These are phyloP conservation scores for Sanghuangporus sanghuang DNA, from an alignment of 1,284 basidiomycete genomes.

Conservation along the genomic window DNA sequence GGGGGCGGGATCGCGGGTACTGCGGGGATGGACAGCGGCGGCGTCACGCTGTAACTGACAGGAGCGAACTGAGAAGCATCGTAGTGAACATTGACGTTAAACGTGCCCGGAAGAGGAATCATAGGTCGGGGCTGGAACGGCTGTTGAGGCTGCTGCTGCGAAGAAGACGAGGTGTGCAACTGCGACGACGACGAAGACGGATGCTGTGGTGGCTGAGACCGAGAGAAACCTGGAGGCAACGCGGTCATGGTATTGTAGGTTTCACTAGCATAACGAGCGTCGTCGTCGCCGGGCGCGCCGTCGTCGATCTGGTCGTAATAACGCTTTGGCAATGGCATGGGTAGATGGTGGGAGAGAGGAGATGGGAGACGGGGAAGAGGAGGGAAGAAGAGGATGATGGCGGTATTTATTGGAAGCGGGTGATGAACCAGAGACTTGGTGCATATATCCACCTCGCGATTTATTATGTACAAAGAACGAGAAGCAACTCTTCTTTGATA, in stretches of 20 bases:
- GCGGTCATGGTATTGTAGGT: conserved; percentile 1
- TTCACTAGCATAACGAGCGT: conserved; percentile 15
- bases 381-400: neutral
- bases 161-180: neutral
- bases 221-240: neutral
- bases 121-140: neutral
- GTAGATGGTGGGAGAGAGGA: neutral
- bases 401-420: neutral
- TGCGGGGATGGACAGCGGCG: neutral
- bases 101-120: neutral
- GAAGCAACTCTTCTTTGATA: conserved; percentile 55
- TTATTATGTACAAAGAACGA: conserved; percentile 1
- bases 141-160: neutral
- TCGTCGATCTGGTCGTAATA: conserved; percentile 12
- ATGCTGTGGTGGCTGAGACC: neutral
- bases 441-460: neutral
- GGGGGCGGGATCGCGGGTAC: neutral
- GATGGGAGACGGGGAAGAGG: too few species aligned
- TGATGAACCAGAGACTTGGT: neutral
- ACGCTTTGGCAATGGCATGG: conserved; percentile 9
- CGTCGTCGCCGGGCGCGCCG: conserved; percentile 16
- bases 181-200: neutral
- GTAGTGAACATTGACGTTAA: neutral
- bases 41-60: neutral
- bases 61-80: neutral